Evolutionary conservation across 2,329 filamentous ascomycete species (phyloP).

Genomic region (Alternaria hordeiaustralica): DNA sequence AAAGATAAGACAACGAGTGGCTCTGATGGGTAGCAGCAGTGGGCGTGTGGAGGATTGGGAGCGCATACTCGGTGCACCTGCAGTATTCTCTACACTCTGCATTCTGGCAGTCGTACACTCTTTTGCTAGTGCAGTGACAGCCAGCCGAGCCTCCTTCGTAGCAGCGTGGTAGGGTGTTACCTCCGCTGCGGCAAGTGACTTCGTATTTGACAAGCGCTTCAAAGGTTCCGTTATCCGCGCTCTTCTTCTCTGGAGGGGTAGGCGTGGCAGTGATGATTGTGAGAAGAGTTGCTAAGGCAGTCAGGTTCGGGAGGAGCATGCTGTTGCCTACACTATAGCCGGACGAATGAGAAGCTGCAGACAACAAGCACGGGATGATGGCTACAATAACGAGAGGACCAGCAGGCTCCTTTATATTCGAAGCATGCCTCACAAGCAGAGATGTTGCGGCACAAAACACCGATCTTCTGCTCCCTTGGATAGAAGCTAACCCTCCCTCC

Average conservation of each 20-base stretch:
- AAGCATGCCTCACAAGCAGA: not conserved
- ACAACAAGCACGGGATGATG: not conserved
- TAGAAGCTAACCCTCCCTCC: not conserved
- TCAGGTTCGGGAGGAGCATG: not conserved
- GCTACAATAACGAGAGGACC: not conserved
- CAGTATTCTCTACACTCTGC: not conserved
- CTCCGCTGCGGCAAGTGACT: not conserved
- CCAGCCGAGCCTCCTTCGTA: conserved; percentile 4
- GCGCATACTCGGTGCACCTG: not conserved
- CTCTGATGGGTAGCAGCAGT: not conserved
- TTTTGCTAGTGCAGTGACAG: not conserved
- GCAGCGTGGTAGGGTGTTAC: conserved; percentile 1
- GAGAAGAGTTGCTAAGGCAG: not conserved
- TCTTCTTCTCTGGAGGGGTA: not conserved
- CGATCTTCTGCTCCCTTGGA: not conserved
- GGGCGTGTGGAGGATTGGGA: not conserved
- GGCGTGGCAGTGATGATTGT: not conserved
- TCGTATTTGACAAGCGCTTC: not conserved
- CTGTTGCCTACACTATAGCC: not conserved
- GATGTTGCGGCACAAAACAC: not conserved
- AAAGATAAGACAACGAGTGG: not conserved
- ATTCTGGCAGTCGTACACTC: not conserved
- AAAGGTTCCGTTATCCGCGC: not conserved
- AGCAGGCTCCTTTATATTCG: not conserved
- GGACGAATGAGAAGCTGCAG: not conserved